Percentiles rank a stretch among this genome's conserved stretches.
These are phyloP conservation scores for Leccinum pachyderme DNA, from an alignment of 1,284 basidiomycete species.

Conservation along the genomic window DNA sequence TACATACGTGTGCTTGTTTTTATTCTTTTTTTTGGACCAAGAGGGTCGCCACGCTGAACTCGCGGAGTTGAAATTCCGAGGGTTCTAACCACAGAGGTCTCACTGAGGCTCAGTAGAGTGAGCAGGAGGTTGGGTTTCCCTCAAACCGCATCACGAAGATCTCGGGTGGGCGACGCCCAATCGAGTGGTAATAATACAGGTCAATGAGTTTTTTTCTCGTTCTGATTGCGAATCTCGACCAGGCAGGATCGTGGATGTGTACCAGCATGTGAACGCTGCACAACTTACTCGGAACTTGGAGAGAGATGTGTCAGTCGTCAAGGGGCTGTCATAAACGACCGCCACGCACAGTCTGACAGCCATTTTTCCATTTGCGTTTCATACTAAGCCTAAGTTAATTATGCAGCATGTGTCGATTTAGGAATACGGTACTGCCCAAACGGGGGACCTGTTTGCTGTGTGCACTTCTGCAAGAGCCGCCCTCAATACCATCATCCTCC, in stretches of 20 bases:
- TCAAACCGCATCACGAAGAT: slow-evolving; percentile 12
- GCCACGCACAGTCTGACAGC: slow-evolving; percentile 25
- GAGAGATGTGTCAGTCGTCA: slow-evolving; percentile 22
- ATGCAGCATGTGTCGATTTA: slow-evolving; percentile 26
- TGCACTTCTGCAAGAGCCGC: slow-evolving; percentile 19
- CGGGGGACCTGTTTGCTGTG: slow-evolving; percentile 28
- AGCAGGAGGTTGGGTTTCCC: not conserved
- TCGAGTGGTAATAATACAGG: slow-evolving; percentile 28
- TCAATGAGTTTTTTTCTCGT: slow-evolving; percentile 19
- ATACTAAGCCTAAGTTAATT: slow-evolving; percentile 31
- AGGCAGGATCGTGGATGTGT: slow-evolving; percentile 21
- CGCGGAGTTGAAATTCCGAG: slow-evolving; percentile 29
- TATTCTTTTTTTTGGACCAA: not conserved
- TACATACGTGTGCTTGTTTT: slow-evolving; percentile 13
- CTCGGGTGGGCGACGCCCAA: slow-evolving; percentile 1
- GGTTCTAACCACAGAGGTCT: not conserved
- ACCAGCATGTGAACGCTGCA: slow-evolving; percentile 27
- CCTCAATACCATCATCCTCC: slow-evolving; percentile 16
- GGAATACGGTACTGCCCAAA: slow-evolving; percentile 30
- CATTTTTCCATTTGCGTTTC: slow-evolving; percentile 28
- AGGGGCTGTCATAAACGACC: slow-evolving; percentile 19
- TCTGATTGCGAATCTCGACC: slow-evolving; percentile 10
- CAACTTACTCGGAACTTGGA: slow-evolving; percentile 5
- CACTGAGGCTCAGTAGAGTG: not conserved
- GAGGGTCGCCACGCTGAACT: slow-evolving; percentile 24